phyloP scores from a whole-genome alignment of 352 stramenopile species.

The Phytophthora syringae region DNA sequence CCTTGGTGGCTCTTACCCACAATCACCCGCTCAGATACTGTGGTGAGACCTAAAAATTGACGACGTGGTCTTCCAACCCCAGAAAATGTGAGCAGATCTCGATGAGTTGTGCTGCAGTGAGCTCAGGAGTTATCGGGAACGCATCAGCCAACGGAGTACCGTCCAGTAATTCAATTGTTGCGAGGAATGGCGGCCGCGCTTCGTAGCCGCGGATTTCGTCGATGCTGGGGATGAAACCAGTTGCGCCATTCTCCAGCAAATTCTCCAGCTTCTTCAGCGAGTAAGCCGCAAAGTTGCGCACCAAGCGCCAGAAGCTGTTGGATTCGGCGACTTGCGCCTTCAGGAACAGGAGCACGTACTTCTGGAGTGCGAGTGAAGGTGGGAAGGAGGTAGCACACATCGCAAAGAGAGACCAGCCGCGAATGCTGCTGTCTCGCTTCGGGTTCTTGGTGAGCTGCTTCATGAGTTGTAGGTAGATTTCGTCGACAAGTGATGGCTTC shows the following conservation, averaged over 20 bases:
- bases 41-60: conserved; percentile 76
- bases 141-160: conserved; percentile 90
- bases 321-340: conserved; percentile 76
- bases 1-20: conserved; percentile 33
- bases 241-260: conserved; percentile 84
- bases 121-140: conserved; percentile 93
- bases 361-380: conserved; percentile 86
- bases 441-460: conserved; percentile 95
- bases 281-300: conserved; percentile 92
- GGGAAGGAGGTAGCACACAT: conserved; percentile 94
- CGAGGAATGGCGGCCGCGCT: conserved; percentile 92
- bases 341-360: conserved; percentile 93
- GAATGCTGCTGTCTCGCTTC: conserved; percentile 90
- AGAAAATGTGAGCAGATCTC: conserved; percentile 94
- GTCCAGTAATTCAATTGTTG: conserved; percentile 94
- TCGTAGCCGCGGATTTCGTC: conserved; percentile 95
- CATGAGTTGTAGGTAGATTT: conserved; percentile 94
- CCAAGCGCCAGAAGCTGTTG: conserved; percentile 78
- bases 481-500: conserved; percentile 88
- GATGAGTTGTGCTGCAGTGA: conserved; percentile 90
- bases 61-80: conserved; percentile 88
- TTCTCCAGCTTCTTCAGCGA: conserved; percentile 93
- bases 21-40: conserved; percentile 56
- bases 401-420: conserved; percentile 93
- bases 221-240: conserved; percentile 94